Evolutionary conservation across 1,284 basidiomycete genomes (phyloP), one percentile per base, ranked within the genome.

Genomic region (Fistulinella staudtii): DNA sequence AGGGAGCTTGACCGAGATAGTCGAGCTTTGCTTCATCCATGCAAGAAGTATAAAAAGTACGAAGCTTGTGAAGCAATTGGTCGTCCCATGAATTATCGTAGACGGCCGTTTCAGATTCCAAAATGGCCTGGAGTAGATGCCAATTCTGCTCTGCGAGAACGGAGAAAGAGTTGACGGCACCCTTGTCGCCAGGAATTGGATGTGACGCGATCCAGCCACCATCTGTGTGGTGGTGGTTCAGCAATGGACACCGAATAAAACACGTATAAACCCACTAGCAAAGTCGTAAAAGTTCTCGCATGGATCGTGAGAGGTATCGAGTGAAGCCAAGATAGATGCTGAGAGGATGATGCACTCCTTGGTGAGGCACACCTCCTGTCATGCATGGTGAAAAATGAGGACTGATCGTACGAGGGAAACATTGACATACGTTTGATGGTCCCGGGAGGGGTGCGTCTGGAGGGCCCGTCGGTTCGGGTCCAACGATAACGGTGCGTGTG

Each of bases 201-300:
- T 94, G 82, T 0, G 73, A 68, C 39, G 77, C 77, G 21, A 87
- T 72, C 93, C 93, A 97, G 20, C 90, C 90, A 18, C 89, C 89
- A 55, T 79, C 80, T 89, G 36, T n/a, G n/a, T n/a, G n/a, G n/a
- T n/a, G n/a, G n/a, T n/a, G n/a, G n/a, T n/a, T n/a, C n/a, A n/a
- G n/a, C n/a, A n/a, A n/a, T n/a, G n/a, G n/a, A n/a, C n/a, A n/a
- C n/a, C n/a, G n/a, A n/a, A n/a, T n/a, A n/a, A n/a, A n/a, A n/a
- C n/a, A n/a, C n/a, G n/a, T n/a, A 11, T 30, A 9, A 11, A 75
- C 82, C 58, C 57, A 91, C 89, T 91, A 14, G 91, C 81, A 67
- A 87, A 99, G 51, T 86, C 78, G 64, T 95, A 97, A 64, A 98
- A 98, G 67, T 94, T 86, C 54, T 97, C 89, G 68, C 95, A 99